Percentiles rank a stretch among this genome's conserved stretches.
These are phyloP conservation scores for Candida sithepensis DNA, from an alignment of 805 yeast species.

Conservation along the genomic window DNA sequence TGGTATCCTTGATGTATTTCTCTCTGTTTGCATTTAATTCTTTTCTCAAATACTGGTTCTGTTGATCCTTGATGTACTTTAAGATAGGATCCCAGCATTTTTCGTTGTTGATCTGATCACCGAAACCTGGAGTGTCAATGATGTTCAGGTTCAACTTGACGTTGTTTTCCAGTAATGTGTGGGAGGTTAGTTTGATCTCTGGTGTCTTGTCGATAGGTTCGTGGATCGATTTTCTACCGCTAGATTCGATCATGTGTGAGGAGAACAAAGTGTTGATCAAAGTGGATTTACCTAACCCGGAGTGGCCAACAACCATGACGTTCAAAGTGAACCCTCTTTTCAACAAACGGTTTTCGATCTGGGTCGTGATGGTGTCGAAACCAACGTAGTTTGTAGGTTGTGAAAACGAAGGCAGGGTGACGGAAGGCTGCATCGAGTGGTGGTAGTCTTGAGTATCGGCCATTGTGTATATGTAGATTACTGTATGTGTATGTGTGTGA, in stretches of 20 bases:
- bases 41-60: conserved; percentile 83
- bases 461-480: background rate
- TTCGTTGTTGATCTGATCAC: conserved; percentile 93
- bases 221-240: conserved; percentile 62
- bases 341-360: conserved; percentile 87
- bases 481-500: background rate
- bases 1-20: conserved; percentile 72
- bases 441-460: conserved; percentile 3
- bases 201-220: conserved; percentile 84
- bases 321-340: conserved; percentile 94
- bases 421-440: background rate
- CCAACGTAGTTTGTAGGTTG: conserved; percentile 86
- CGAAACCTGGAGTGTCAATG: conserved; percentile 97
- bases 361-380: conserved; percentile 92
- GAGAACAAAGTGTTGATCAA: conserved; percentile 87
- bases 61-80: conserved; percentile 93
- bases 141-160: conserved; percentile 83
- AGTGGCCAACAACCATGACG: conserved; percentile 87
- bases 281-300: conserved; percentile 94
- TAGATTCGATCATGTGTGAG: conserved; percentile 68
- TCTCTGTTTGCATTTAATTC: conserved; percentile 95
- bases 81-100: conserved; percentile 96
- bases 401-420: conserved; percentile 8
- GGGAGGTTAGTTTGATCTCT: conserved; percentile 72
- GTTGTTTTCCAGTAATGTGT: conserved; percentile 75